Percentiles rank a stretch among this genome's conserved stretches.
Conservation (phyloP, 805 yeast species). For the Kluyveromyces nonfermentans region DNA sequence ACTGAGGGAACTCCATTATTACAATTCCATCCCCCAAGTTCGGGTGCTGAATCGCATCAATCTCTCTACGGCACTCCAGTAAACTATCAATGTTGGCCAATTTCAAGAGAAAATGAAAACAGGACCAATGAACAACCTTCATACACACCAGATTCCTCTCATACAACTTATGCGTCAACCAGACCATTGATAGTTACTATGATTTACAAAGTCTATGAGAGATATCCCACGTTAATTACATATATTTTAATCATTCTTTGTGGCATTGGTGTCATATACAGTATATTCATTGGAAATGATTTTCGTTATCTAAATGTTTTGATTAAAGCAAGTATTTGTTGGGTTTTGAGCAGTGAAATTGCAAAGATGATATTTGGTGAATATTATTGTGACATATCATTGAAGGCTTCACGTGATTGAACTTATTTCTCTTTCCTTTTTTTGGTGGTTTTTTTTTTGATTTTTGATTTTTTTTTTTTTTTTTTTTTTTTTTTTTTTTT, state of each 20-base stretch:
- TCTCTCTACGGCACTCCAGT: background rate
- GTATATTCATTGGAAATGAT: constrained; percentile 6
- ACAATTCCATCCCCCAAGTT: background rate
- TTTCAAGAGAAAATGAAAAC: background rate
- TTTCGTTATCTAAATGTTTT: constrained; percentile 5
- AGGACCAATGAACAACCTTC: background rate
- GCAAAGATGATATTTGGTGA: constrained; percentile 6
- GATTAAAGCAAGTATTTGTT: constrained; percentile 7
- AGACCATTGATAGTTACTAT: background rate
- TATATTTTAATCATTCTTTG: constrained; percentile 49
- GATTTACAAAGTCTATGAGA: background rate
- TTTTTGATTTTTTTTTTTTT: background rate
- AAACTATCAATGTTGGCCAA: background rate
- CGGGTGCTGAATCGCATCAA: background rate
- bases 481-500: background rate
- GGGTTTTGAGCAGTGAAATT: constrained; percentile 5
- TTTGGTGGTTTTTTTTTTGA: no score
- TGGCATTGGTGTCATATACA: constrained; percentile 4
- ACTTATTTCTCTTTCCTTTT: background rate
- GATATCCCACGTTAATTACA: constrained; percentile 19
- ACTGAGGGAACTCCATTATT: background rate
- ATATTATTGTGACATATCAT: constrained; percentile 4
- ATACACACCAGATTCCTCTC: background rate
- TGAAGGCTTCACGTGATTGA: background rate
- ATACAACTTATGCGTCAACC: background rate